Evolutionary conservation across 345 rosid genomes (phyloP).

Genomic region (Brassica napus): DNA sequence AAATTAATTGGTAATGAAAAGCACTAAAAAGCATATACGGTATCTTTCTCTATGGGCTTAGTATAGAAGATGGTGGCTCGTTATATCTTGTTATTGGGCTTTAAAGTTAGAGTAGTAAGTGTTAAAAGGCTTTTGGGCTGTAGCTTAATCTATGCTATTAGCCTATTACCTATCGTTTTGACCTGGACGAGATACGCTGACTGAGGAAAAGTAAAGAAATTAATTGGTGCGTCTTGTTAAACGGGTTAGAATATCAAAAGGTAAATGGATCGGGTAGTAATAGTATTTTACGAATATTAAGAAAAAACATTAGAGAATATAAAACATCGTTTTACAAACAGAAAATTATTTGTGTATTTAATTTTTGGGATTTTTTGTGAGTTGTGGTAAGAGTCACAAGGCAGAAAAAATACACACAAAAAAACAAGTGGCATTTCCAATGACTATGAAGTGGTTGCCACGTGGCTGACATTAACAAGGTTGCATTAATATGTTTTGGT

Average conservation of each 20-base stretch:
- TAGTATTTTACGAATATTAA: not conserved
- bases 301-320: not conserved
- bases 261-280: not conserved
- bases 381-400: not conserved
- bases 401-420: not conserved
- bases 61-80: not conserved
- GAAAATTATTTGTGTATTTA: not conserved
- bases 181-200: too few relatives aligned
- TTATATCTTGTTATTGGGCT: not conserved
- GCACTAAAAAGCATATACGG: not conserved
- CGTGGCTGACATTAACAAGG: constrained; percentile 13
- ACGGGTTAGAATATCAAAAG: too few relatives aligned
- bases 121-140: not conserved
- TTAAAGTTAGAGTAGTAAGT: not conserved
- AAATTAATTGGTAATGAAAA: not conserved
- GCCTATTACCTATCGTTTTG: too few relatives aligned
- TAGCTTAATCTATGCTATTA: too few relatives aligned
- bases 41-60: not conserved
- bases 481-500: not conserved
- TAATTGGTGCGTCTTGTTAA: not conserved
- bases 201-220: too few relatives aligned
- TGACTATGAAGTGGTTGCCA: not conserved
- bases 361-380: not conserved
- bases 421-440: not conserved
- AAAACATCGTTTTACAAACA: not conserved